Evolutionary conservation across 331 rosid genomes (phyloP).

Genomic region (Saraca asoca): DNA sequence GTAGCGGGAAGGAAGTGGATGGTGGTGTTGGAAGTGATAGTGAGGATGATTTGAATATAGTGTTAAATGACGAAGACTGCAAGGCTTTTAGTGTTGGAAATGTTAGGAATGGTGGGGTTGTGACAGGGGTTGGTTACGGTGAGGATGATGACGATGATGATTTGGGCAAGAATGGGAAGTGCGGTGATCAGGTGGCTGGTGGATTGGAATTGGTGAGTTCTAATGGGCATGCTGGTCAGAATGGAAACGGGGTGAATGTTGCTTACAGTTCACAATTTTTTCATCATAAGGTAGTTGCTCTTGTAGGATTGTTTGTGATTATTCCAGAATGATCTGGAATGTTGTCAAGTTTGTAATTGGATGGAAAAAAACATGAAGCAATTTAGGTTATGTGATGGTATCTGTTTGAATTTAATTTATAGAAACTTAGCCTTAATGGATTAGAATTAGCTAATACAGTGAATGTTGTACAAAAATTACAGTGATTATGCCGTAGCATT

Average conservation of each 20-base stretch:
- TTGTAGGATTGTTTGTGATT: neutral
- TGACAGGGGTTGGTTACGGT: constrained; percentile 3
- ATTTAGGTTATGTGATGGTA: constrained; percentile 4
- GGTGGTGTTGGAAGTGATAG: constrained; percentile 50
- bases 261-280: constrained; percentile 28
- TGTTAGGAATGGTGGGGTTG: constrained; percentile 23
- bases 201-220: constrained; percentile 22
- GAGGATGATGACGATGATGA: constrained; percentile 12
- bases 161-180: constrained; percentile 24
- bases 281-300: constrained; percentile 24
- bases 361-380: neutral
- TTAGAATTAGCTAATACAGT: neutral
- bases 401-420: neutral
- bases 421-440: neutral
- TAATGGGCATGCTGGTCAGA: constrained; percentile 25
- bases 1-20: constrained; percentile 14
- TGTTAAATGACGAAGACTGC: constrained; percentile 56
- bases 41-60: constrained; percentile 60
- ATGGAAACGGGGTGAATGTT: constrained; percentile 22
- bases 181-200: constrained; percentile 20
- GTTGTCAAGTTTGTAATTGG: neutral
- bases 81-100: constrained; percentile 25
- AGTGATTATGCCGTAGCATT: neutral
- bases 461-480: neutral
- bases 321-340: neutral